Base-by-base conservation (phyloP, 1,139 yeast species). In the Sugiyamaella grinbergsii region DNA sequence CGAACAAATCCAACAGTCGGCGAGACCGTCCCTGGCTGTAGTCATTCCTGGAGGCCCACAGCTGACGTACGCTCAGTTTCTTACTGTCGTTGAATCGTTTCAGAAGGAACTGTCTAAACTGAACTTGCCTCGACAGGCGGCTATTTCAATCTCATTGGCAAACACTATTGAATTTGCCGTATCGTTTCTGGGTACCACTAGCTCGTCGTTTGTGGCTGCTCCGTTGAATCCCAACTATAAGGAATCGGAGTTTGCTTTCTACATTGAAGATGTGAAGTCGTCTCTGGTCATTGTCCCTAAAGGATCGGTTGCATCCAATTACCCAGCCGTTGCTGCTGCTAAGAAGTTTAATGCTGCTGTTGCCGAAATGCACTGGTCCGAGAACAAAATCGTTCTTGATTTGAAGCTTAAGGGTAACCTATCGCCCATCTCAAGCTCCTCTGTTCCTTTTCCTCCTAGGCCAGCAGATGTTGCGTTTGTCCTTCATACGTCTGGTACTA, bases 401-500 rank as follows among this genome's bases (percentile, higher is more conserved):
- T 32, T 68, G 40, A 60, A 56, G 49, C 54, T 54, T 20, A 37
- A 46, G 15, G 66, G 65, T 32, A 32, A 50, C 23, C 48, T 60
- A 31, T 42, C 31, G 47, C 42, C 45, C 32, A 37, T 54, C 42
- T 33, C 50, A 28, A 28, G 52, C 22, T 18, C 42, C 8, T 26
- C 57, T 7, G 37, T 76, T 53, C 76, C 79, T 10, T 75, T 78
- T 2, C 67, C 66, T 41, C 75, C 77, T 7, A 31, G 46, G 19
- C 64, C 69, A 5, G 70, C 74, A 43, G 81, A 81, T 54, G 73
- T 79, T 31, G 87, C 87, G 1, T 68, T 83, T 64, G 79, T 83
- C 24, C 69, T 83, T 43, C 88, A 83, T 64, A 83, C 88, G 6
- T 78, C 83, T 46, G 89, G 89, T 41, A 83, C 88, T 11, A 83